These are phyloP conservation scores for Pseudonitzschia multiseries DNA, from an alignment of 108 stramenopile species.

Conservation along the genomic window DNA sequence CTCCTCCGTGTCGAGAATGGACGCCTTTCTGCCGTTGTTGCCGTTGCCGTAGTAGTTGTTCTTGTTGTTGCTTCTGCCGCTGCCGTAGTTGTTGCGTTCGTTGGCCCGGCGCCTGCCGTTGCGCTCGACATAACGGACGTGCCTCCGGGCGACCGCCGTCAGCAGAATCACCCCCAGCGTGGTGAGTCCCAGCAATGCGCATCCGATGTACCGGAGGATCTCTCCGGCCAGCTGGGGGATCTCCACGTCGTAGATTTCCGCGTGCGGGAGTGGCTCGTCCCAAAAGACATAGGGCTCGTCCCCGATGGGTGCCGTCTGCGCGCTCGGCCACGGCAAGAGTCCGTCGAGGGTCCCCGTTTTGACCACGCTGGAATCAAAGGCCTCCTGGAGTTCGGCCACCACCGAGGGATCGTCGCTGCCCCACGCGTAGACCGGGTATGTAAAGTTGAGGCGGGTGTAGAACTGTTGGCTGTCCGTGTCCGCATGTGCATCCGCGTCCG, in stretches of 20 bases:
- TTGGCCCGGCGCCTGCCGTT: too few relatives aligned
- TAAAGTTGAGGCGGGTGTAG: neutral
- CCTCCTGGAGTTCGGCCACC: neutral
- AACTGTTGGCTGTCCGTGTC: neutral
- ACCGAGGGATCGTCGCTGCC: neutral
- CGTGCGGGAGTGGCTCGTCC: neutral
- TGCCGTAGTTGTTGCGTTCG: too few relatives aligned
- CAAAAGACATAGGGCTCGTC: conserved; percentile 6
- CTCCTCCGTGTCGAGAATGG: neutral
- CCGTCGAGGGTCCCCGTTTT: neutral
- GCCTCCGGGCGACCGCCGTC: neutral
- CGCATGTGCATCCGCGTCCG: too few relatives aligned
- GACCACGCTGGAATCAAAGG: neutral
- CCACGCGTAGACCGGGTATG: conserved; percentile 12
- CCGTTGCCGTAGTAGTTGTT: neutral
- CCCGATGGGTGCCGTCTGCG: neutral
- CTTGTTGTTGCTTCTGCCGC: too few relatives aligned
- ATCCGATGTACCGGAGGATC: neutral
- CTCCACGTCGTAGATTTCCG: neutral
- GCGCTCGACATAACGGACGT: neutral
- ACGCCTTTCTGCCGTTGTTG: neutral
- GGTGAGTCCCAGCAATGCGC: neutral
- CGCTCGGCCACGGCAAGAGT: neutral
- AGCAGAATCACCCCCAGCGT: neutral
- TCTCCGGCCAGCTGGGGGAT: neutral